Conservation (phyloP, 2,329 filamentous ascomycete species). For the Penicillium sp. region DNA sequence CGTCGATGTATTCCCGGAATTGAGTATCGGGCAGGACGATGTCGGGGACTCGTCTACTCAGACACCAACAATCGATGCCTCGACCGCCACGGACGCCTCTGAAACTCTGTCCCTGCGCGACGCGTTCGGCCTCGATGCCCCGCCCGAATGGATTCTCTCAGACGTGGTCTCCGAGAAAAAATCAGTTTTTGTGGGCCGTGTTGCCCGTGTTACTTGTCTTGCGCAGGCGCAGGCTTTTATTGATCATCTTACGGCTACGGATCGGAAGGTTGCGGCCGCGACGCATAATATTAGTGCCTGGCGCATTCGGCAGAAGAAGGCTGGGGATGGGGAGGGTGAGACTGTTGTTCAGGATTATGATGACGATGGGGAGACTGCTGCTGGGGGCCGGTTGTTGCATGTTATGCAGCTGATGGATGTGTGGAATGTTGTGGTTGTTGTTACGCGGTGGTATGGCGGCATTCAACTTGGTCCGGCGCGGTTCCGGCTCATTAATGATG, state of each 20-base stretch:
- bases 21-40: constrained; percentile 45
- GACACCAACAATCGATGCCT: constrained; percentile 5
- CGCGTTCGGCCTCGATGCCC: constrained; percentile 33
- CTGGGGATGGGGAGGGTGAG: constrained; percentile 40
- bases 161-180: constrained; percentile 76
- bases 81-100: constrained; percentile 21
- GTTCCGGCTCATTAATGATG: constrained; percentile 86
- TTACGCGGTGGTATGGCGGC: constrained; percentile 93
- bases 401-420: constrained; percentile 93
- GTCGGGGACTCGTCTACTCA: constrained; percentile 13
- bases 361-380: constrained; percentile 93
- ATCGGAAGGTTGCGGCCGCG: constrained; percentile 80
- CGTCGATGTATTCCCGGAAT: constrained; percentile 53
- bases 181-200: constrained; percentile 82
- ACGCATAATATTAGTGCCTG: constrained; percentile 96
- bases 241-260: constrained; percentile 72
- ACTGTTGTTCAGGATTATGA: constrained; percentile 82
- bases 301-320: constrained; percentile 63
- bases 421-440: constrained; percentile 90
- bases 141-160: constrained; percentile 71
- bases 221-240: constrained; percentile 70
- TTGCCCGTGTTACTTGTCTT: constrained; percentile 67
- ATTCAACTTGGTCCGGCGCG: constrained; percentile 83
- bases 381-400: constrained; percentile 79
- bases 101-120: constrained; percentile 31